Evolutionary conservation across 768 basidiomycete genomes (phyloP), one percentile per base, ranked within the genome.

Genomic region (Lentinus tigrinus): DNA sequence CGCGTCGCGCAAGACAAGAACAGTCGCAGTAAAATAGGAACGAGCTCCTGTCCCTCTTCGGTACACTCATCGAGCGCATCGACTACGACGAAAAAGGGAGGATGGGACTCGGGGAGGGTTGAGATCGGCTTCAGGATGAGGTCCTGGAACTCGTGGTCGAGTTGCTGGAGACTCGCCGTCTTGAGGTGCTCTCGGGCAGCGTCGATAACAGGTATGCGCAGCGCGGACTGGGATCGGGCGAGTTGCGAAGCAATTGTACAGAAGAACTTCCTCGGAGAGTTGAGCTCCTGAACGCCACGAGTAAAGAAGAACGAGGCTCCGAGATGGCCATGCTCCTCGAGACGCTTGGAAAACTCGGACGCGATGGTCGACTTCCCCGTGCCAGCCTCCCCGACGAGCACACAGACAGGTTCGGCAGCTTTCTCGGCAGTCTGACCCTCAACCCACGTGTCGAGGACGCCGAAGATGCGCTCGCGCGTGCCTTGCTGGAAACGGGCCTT

Each of bases 351-450:
- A 21, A 77, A 56, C 7, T 73, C 71, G 34, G 73, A 68, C 4
- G 75, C 68, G 11, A 78, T 72, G 23, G 75, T 57, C 2, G 74
- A 74, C 62, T 76, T 77, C 7, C 77, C 77, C 13, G 58, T 65
- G 9, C 77, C 77, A 16, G 76, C 74, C 19, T 65, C 60, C 42
- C 72, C 75, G 47, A 53, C 21, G 13, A 46, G 43, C 21, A 46
- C 21, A 5, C 21, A 23, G 43, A 46, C 21, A 2, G 21, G 43
- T 52, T 23, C 7, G 31, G 31, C 11, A 31, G 7, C 31, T 7
- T 6, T 31, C 11, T 11, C 11, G 6, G 31, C 31, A 1, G 31
- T 11, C 7, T 77, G 57, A 65, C 70, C 72, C 38, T 66, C 63
- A 2, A 75, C 31, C 23, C 47, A 65, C 11, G 19, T 23, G 9